Base-by-base conservation (phyloP, 192 early-diverging fungal genomes). In the Coemansia umbellata region DNA sequence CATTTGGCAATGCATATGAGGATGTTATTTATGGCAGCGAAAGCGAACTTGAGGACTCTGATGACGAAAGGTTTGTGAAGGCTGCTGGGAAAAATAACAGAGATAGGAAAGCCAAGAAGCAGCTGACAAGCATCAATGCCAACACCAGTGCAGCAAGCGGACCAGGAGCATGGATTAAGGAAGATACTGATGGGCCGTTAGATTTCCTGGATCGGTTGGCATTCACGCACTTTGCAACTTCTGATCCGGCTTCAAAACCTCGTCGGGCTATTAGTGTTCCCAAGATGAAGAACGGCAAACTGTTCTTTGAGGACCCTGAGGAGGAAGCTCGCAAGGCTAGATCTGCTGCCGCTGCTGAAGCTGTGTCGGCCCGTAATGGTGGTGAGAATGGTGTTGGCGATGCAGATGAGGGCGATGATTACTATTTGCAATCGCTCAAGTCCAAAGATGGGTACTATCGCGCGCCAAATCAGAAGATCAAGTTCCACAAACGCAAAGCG, bases 21-120 rank as follows among this genome's bases (percentile, higher is more conserved):
- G 91, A 97, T 56, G 89, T 90, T 7, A 55, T 98, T 26, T 92
- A 94, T 53, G 94, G 92, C 23, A 87, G 83, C 63, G 95, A 96
- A 59, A 93, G 91, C 76, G 95, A 98, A 55, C 69, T 93, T 32
- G 86, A 85, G 33, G 85, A 83, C 50, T 83, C 81, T 35, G 92
- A 90, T 18, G 87, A 86, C 30, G 84, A 84, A 13, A 69, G 69
- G 7, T 81, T 70, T 27, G 83, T 74, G 32, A 61, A 53, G 19
- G 9, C 44, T 10, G 27, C 47, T 27, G 40, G 31, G 11, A 44
- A 24, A 14, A 26, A 26, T n/a, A 39, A 19, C 35, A 74, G 60
- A 44, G 42, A 36, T 32, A 49, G 3, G 4, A 58, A 70, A 63
- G 35, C 57, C 50, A 36, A 44, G 64, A 60, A 80, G 60, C 48